Evolutionary conservation across 73 alveolate genomes (phyloP).

Genomic region (Paramecium sexaurelia): DNA sequence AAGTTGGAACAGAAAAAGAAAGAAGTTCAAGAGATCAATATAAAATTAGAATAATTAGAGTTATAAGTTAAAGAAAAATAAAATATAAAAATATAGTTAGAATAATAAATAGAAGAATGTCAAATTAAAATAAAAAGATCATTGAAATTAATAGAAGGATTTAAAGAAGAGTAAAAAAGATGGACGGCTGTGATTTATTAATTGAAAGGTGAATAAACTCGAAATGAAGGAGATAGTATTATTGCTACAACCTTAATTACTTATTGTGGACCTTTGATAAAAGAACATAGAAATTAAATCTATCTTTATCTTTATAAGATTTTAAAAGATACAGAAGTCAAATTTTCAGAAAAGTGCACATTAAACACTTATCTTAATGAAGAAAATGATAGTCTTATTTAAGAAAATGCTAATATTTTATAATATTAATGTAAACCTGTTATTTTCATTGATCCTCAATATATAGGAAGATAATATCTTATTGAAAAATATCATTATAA

Average conservation of each 20-base stretch:
- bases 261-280: conserved; percentile 53
- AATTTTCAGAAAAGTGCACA: conserved; percentile 72
- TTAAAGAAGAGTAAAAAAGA: conserved; percentile 53
- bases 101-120: conserved; percentile 58
- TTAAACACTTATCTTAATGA: conserved; percentile 71
- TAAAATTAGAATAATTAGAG: conserved; percentile 9
- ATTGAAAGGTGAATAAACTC: conserved; percentile 41
- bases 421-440: conserved; percentile 96
- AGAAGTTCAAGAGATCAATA: background rate
- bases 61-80: background rate
- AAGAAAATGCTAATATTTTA: background rate
- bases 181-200: conserved; percentile 39
- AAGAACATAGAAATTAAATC: conserved; percentile 41
- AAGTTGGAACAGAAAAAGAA: conserved; percentile 42
- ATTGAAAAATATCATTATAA: conserved; percentile 80
- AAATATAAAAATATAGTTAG: background rate
- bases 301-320: background rate
- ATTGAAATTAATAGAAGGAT: conserved; percentile 52
- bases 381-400: background rate
- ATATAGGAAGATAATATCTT: conserved; percentile 95
- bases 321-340: conserved; percentile 16
- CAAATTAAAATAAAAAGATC: conserved; percentile 56
- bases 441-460: conserved; percentile 98
- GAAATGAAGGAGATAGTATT: conserved; percentile 44
- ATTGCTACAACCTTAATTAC: conserved; percentile 52